These are phyloP conservation scores for Salvia rosmarinus DNA, from an alignment of 257 asterid species.

Conservation along the genomic window DNA sequence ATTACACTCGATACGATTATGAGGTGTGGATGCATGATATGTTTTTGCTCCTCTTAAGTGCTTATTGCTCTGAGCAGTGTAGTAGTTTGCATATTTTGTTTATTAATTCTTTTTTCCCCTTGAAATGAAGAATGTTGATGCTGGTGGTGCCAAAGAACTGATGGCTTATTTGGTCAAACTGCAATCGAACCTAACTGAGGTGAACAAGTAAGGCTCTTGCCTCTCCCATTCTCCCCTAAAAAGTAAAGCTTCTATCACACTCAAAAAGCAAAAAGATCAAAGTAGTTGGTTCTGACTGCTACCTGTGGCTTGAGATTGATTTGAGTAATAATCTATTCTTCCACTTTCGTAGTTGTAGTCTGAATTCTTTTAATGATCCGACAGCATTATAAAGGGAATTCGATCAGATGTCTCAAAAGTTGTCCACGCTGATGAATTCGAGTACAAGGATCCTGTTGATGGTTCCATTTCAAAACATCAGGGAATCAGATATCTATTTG, in stretches of 20 bases:
- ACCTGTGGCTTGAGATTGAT: background rate
- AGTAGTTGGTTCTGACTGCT: slow-evolving; percentile 6
- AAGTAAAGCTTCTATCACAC: too few species aligned
- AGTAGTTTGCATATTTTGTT: slow-evolving; percentile 21
- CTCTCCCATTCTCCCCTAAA: background rate
- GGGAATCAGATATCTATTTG: slow-evolving; percentile 90
- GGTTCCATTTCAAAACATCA: slow-evolving; percentile 95
- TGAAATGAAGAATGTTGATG: slow-evolving; percentile 77
- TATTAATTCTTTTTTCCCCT: slow-evolving; percentile 21
- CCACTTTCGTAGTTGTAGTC: background rate
- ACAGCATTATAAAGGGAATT: slow-evolving; percentile 70
- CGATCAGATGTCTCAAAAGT: slow-evolving; percentile 73
- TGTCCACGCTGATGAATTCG: slow-evolving; percentile 85
- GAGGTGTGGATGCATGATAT: slow-evolving; percentile 56
- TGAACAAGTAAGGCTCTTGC: slow-evolving; percentile 60
- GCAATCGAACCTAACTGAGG: slow-evolving; percentile 81
- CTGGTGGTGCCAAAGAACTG: slow-evolving; percentile 85
- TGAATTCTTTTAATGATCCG: slow-evolving; percentile 23
- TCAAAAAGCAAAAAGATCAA: background rate
- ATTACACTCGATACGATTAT: slow-evolving; percentile 94
- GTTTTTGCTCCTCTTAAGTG: slow-evolving; percentile 5
- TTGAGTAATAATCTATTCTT: background rate
- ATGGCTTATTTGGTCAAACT: slow-evolving; percentile 90
- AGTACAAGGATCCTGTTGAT: slow-evolving; percentile 97
- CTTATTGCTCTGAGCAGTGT: background rate